A percentile compares a stretch with the other conserved stretches of the same genome.
Conservation (phyloP, 257 asterid species). For the Rubia yunnanensis region DNA sequence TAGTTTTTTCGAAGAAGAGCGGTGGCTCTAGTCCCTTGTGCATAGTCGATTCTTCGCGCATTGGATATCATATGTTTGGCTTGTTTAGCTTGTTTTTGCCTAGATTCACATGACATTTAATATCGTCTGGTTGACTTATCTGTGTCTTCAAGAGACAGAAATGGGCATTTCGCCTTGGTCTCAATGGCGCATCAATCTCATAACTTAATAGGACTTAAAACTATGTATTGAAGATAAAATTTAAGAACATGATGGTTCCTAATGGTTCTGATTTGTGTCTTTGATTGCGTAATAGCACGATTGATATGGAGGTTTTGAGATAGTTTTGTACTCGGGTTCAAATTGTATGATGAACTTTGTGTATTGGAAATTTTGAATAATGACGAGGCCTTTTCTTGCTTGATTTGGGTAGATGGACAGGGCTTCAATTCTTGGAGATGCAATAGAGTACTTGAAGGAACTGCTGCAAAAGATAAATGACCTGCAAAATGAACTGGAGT, state of each 20-base stretch:
- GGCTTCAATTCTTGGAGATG: constrained; percentile 88
- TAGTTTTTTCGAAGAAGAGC: not conserved
- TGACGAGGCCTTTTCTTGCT: not conserved
- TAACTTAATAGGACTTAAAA: not conserved
- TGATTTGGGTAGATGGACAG: constrained; percentile 63
- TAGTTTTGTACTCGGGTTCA: not conserved
- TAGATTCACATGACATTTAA: not conserved
- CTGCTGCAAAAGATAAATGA: constrained; percentile 76
- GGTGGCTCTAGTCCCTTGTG: not conserved
- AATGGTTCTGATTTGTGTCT: not conserved
- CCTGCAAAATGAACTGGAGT: constrained; percentile 76
- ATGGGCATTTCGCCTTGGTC: not conserved
- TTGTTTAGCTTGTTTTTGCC: not conserved
- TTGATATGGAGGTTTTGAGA: not conserved
- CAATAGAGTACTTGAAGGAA: constrained; percentile 79
- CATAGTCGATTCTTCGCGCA: not conserved
- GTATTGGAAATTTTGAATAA: not conserved
- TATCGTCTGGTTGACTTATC: not conserved
- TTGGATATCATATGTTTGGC: not conserved
- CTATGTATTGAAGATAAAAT: not conserved
- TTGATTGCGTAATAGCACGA: not conserved
- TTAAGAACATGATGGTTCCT: not conserved
- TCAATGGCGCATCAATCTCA: too few species aligned
- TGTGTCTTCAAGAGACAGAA: not conserved
- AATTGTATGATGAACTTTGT: not conserved